Base-by-base conservation (phyloP, 1,284 basidiomycete species). In the Schizophyllum amplum region DNA sequence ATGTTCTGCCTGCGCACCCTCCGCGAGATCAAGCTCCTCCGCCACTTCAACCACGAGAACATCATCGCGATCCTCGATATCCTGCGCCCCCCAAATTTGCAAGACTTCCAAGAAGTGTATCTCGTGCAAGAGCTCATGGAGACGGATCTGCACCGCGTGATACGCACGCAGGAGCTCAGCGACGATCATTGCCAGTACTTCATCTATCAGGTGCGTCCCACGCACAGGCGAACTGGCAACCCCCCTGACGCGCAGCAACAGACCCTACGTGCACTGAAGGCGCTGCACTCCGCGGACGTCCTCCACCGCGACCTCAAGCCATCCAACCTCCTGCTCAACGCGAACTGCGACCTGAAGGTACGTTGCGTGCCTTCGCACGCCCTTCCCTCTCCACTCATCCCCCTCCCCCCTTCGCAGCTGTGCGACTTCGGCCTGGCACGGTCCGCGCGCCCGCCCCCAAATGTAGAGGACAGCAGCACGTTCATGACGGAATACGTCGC, bases 401-500 rank as follows among this genome's bases (percentile, higher is more conserved):
- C 23, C 57, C 59, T 26, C 47, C 55, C 55, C 59, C 42, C 60
- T 27, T n/a, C 56, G 5, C 62, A 88, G 88, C 79, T 96, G 23
- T 96, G 94, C 69, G 93, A 97, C 68, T 96, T 97, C 71, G 94
- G 94, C 17, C 83, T 96, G 20, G 94, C 94, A 0, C 83, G 92
- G 53, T 91, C 87, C 1, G 87, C 90, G 6, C 80, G 84, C 49
- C 89, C 88, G 0, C 88, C 87, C 5, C 90, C 90, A 1, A 86
- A 90, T 64, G 82, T 86, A 4, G 88, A 90, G 60, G 91, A 92
- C 62, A 89, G 84, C 57, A 87, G 85, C 63, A 93, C 90, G 0
- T 94, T 94, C 72, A 93, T 96, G 89, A 96, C 93, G 0, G 94
- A 96, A 81, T 94, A 94, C 64, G 92, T 94, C 33, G 92, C 92